phyloP scores from a whole-genome alignment of 805 yeast species.

The Lipomyces chichibuensis region DNA sequence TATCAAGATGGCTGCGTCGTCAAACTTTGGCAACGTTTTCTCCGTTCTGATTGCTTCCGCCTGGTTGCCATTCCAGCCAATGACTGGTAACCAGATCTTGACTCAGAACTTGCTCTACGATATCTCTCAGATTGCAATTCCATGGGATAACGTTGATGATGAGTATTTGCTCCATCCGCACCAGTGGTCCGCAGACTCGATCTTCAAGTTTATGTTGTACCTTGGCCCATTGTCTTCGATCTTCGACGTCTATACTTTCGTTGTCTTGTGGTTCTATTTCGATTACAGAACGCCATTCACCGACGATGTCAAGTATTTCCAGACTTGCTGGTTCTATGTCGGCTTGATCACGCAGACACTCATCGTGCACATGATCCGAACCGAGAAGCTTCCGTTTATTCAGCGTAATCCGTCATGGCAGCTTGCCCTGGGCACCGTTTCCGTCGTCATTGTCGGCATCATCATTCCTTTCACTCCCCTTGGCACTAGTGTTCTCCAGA shows the following conservation, averaged over 20 bases:
- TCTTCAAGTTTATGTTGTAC: slow-evolving; percentile 33
- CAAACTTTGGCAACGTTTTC: slow-evolving; percentile 57
- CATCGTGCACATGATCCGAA: slow-evolving; percentile 36
- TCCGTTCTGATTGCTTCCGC: slow-evolving; percentile 51
- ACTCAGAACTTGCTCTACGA: slow-evolving; percentile 35
- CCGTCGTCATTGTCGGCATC: slow-evolving; percentile 29
- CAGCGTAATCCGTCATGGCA: slow-evolving; percentile 37
- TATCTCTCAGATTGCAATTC: slow-evolving; percentile 36
- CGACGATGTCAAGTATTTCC: slow-evolving; percentile 33
- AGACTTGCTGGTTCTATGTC: slow-evolving; percentile 36
- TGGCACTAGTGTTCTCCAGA: slow-evolving; percentile 32
- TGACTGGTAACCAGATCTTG: slow-evolving; percentile 36
- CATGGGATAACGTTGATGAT: slow-evolving; percentile 35
- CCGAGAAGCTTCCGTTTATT: slow-evolving; percentile 36
- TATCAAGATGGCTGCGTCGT: slow-evolving; percentile 49
- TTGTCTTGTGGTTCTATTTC: slow-evolving; percentile 30
- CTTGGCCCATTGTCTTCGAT: slow-evolving; percentile 34
- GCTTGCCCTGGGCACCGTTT: slow-evolving; percentile 25
- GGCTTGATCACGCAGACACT: slow-evolving; percentile 35
- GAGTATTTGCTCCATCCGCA: slow-evolving; percentile 33
- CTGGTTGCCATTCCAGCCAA: slow-evolving; percentile 37
- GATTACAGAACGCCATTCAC: slow-evolving; percentile 31
- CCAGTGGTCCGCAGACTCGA: slow-evolving; percentile 34
- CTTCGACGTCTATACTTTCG: slow-evolving; percentile 32
- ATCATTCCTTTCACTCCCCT: slow-evolving; percentile 34